Conservation (phyloP, 179 eudicot species). For the Vitellaria paradoxa region DNA sequence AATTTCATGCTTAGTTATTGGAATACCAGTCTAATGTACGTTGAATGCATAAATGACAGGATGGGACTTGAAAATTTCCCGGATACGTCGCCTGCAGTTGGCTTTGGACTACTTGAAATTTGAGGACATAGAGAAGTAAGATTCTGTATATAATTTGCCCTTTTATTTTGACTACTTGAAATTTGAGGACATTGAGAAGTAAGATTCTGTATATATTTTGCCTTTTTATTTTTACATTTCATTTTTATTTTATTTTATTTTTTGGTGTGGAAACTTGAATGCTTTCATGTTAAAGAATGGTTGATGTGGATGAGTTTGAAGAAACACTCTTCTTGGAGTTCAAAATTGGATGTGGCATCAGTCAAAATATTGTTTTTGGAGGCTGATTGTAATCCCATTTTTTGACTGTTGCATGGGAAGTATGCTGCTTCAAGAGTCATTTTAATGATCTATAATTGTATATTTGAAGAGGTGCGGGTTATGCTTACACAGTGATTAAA, state of each 20-base stretch:
- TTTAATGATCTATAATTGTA: not conserved
- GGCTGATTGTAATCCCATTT: not conserved
- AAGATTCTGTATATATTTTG: not conserved
- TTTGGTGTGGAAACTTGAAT: not conserved
- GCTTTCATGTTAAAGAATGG: not conserved
- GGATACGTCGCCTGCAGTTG: constrained; percentile 82
- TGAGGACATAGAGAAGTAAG: no score
- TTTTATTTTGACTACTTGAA: constrained; percentile 37
- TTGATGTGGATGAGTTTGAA: not conserved
- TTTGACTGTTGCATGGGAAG: not conserved
- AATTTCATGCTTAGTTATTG: not conserved
- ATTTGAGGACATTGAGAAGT: no score
- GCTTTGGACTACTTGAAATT: constrained; percentile 58
- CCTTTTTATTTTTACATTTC: not conserved
- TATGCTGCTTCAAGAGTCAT: not conserved
- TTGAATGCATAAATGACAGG: constrained; percentile 41
- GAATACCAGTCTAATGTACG: not conserved
- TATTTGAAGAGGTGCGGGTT: not conserved
- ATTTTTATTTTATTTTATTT: no score
- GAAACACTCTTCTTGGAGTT: not conserved
- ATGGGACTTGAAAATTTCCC: constrained; percentile 73
- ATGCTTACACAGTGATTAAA: no score
- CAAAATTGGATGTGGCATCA: not conserved
- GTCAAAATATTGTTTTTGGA: not conserved
- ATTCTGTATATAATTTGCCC: not conserved